Percentiles rank a stretch among this genome's conserved stretches.
phyloP scores from a whole-genome alignment of 2,329 filamentous ascomycete species.

The Venturiaceae sp. region DNA sequence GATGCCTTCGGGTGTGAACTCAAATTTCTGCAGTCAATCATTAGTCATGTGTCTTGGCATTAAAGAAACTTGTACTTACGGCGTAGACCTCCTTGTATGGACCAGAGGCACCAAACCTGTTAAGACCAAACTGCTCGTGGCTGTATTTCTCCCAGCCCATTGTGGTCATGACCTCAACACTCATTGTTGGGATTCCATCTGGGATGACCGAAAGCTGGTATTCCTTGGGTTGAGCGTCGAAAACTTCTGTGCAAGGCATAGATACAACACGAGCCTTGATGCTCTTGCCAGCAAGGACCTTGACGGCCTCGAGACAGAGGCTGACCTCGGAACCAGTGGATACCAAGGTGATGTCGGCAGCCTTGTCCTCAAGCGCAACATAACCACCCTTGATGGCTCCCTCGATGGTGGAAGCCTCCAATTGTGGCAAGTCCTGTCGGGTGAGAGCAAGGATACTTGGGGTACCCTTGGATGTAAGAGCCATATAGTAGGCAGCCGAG shows the following conservation, averaged over 20 bases:
- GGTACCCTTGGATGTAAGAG: slow-evolving; percentile 79
- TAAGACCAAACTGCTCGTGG: slow-evolving; percentile 98
- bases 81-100: slow-evolving; percentile 98
- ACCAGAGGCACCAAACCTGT: slow-evolving; percentile 96
- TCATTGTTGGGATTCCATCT: slow-evolving; percentile 86
- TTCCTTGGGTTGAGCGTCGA: slow-evolving; percentile 87
- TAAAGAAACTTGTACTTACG: slow-evolving; percentile 30
- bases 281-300: slow-evolving; percentile 79
- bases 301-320: slow-evolving; percentile 87
- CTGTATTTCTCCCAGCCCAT: slow-evolving; percentile 99
- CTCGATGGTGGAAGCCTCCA: slow-evolving; percentile 87
- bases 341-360: slow-evolving; percentile 79
- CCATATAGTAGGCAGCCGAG: slow-evolving; percentile 93
- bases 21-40: slow-evolving; percentile 70
- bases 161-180: slow-evolving; percentile 93
- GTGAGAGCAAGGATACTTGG: slow-evolving; percentile 91
- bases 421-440: slow-evolving; percentile 95
- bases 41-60: slow-evolving; percentile 23
- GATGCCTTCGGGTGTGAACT: slow-evolving; percentile 96
- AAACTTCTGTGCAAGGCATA: slow-evolving; percentile 93
- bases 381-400: slow-evolving; percentile 93
- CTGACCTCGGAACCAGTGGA: slow-evolving; percentile 94
- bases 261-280: slow-evolving; percentile 88
- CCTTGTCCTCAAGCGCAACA: slow-evolving; percentile 73
- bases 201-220: slow-evolving; percentile 90